Evolutionary conservation across 176 grass and related monocot genomes (phyloP).

Genomic region (Carex parvula): DNA sequence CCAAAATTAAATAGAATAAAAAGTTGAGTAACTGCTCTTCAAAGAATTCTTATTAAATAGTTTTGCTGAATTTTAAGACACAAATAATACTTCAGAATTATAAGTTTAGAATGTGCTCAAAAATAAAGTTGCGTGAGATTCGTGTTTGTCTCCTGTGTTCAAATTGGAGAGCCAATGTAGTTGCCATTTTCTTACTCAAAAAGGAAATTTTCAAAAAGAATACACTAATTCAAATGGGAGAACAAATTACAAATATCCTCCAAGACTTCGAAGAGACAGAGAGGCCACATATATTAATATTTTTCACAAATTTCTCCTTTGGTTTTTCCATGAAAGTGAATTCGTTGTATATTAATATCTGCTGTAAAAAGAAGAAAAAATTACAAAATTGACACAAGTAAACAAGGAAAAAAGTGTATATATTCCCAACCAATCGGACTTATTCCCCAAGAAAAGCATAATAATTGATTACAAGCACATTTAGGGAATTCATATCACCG

Average conservation of each 20-base stretch:
- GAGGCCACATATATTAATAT: background rate
- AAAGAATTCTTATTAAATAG: background rate
- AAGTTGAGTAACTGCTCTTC: background rate
- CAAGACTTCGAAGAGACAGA: background rate
- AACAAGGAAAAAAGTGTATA: background rate
- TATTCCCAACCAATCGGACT: background rate
- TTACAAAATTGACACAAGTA: background rate
- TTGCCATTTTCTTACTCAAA: background rate
- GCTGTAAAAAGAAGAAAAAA: no score
- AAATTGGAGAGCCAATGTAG: background rate
- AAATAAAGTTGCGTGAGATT: background rate
- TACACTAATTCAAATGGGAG: background rate
- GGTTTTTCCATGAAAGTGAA: background rate
- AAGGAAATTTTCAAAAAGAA: background rate
- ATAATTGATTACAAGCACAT: background rate
- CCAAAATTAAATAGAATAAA: background rate
- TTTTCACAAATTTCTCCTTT: background rate
- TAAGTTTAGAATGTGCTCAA: background rate
- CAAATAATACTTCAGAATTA: background rate
- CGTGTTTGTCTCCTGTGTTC: background rate
- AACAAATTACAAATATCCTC: background rate
- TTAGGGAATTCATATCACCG: no score
- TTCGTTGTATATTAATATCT: no score
- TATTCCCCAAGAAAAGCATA: conserved; percentile 7
- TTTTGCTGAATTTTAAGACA: background rate